Evolutionary conservation across 1,284 basidiomycete genomes (phyloP).

Genomic region (Ganoderma leucocontextum): DNA sequence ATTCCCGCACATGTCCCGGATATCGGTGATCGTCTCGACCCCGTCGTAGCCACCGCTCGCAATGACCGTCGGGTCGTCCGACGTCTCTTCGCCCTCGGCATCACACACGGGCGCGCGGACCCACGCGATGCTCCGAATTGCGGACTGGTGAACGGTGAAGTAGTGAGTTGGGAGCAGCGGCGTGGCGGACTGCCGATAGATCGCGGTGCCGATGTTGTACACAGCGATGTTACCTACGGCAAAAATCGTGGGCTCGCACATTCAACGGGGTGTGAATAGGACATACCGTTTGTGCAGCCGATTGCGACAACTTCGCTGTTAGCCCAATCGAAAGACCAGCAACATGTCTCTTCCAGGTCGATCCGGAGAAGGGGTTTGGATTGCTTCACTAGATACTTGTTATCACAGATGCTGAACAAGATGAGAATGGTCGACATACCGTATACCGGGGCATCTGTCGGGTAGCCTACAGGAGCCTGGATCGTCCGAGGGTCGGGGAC

Average conservation of each 20-base stretch:
- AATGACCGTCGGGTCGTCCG: slow-evolving; percentile 73
- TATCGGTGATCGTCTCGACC: slow-evolving; percentile 74
- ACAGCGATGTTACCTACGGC: slow-evolving; percentile 74
- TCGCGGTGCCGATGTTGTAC: slow-evolving; percentile 70
- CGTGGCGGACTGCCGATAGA: slow-evolving; percentile 41
- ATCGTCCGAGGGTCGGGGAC: slow-evolving; percentile 80
- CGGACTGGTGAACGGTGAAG: slow-evolving; percentile 78
- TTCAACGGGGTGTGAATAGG: not conserved
- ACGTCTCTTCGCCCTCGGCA: slow-evolving; percentile 52
- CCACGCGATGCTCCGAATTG: slow-evolving; percentile 79
- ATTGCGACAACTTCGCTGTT: slow-evolving; percentile 82
- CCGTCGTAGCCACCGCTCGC: slow-evolving; percentile 84
- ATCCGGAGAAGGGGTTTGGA: slow-evolving; percentile 72
- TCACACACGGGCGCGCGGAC: slow-evolving; percentile 68
- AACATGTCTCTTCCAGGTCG: slow-evolving; percentile 74
- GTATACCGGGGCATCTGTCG: slow-evolving; percentile 39
- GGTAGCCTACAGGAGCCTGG: slow-evolving; percentile 6
- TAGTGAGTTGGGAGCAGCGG: slow-evolving; percentile 73
- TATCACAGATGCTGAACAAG: not conserved
- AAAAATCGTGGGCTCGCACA: not conserved
- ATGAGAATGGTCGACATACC: slow-evolving; percentile 27
- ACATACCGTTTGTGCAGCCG: slow-evolving; percentile 82
- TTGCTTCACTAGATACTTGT: slow-evolving; percentile 60
- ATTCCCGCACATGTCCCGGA: slow-evolving; percentile 69
- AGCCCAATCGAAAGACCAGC: slow-evolving; percentile 86